A percentile compares a stretch with the other conserved stretches of the same genome.
These are phyloP conservation scores for Hawksworthiomyces lignivorus DNA, from an alignment of 2,329 filamentous ascomycete species.

Conservation along the genomic window DNA sequence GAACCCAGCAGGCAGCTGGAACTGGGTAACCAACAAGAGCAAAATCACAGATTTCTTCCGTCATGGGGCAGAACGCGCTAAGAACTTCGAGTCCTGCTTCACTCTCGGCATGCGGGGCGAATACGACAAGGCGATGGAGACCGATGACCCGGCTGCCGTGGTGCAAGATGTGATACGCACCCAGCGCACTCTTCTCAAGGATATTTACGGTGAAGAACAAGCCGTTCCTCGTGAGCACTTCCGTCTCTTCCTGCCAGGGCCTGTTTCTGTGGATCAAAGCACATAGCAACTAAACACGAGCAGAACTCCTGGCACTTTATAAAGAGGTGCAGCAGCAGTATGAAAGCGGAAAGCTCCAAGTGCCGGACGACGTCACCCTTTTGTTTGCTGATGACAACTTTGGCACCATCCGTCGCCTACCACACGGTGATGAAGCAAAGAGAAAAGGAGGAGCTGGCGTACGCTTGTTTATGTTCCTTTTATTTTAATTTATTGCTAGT, in stretches of 20 bases:
- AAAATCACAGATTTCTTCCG: conserved; percentile 50
- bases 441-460: too few species aligned
- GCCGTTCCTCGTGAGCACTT: too few species aligned
- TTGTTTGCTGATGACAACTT: conserved; percentile 58
- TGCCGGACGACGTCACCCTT: conserved; percentile 55
- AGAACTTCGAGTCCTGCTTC: conserved; percentile 50
- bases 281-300: too few species aligned
- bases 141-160: conserved; percentile 41
- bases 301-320: too few species aligned
- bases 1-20: conserved; percentile 35
- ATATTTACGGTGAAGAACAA: too few species aligned
- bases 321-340: conserved; percentile 57
- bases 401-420: conserved; percentile 51
- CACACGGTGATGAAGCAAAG: too few species aligned
- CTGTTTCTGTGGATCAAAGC: too few species aligned
- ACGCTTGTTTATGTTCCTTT: too few species aligned
- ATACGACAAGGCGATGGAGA: conserved; percentile 44
- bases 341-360: conserved; percentile 48
- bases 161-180: conserved; percentile 46
- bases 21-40: conserved; percentile 28
- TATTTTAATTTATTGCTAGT: too few species aligned
- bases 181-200: conserved; percentile 24
- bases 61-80: conserved; percentile 46
- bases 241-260: too few species aligned
- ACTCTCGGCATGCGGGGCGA: conserved; percentile 54